Evolutionary conservation across 495 filamentous ascomycete genomes (phyloP).

Genomic region (Chaetomium fimeti): DNA sequence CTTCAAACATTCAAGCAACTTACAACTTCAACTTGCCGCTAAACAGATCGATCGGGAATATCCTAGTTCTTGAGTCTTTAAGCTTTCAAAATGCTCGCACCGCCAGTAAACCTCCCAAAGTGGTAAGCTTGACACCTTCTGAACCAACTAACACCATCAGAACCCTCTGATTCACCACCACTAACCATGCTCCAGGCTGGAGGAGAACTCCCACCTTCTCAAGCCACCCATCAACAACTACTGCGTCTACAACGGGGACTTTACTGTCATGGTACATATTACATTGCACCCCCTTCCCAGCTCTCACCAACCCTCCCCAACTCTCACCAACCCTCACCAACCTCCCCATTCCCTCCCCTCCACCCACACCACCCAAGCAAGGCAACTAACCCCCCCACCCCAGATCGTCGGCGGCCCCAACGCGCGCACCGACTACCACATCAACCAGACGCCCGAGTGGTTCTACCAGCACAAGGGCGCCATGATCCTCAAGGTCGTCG

Average conservation of each 20-base stretch:
- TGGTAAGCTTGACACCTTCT: slow-evolving; percentile 55
- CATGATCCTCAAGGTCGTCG: slow-evolving; percentile 92
- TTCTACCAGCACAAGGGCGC: slow-evolving; percentile 94
- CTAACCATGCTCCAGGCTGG: slow-evolving; percentile 61
- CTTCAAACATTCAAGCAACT: not conserved
- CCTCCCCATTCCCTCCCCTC: not conserved
- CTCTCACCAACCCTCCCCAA: no score
- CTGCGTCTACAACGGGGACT: slow-evolving; percentile 81
- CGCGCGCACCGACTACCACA: slow-evolving; percentile 95
- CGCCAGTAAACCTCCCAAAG: slow-evolving; percentile 77
- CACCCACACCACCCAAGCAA: no score
- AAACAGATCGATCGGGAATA: no score
- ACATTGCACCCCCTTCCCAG: not conserved
- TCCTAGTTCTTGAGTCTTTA: not conserved
- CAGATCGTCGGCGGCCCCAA: slow-evolving; percentile 96
- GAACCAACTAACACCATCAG: not conserved
- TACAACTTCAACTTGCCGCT: not conserved
- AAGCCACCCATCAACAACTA: slow-evolving; percentile 97
- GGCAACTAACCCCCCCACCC: no score
- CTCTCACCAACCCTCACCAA: no score
- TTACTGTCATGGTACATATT: slow-evolving; percentile 69
- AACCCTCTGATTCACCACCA: slow-evolving; percentile 19
- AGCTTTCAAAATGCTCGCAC: slow-evolving; percentile 44
- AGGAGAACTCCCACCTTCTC: slow-evolving; percentile 86
- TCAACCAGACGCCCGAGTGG: slow-evolving; percentile 94